Conservation (phyloP, 495 filamentous ascomycete species). For the Xylaria longipes region DNA sequence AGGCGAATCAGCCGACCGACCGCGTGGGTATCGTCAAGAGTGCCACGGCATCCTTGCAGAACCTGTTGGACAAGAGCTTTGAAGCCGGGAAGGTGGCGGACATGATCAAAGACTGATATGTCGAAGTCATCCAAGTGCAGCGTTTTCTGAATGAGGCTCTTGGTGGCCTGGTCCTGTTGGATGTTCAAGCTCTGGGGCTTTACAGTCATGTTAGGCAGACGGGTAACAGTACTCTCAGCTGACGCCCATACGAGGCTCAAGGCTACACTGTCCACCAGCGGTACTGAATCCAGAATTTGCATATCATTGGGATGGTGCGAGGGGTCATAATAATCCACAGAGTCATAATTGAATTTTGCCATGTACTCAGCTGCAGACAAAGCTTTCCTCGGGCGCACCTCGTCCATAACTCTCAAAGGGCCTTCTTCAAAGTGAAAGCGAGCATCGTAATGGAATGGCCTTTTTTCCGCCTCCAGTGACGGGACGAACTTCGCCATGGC, state of each 20-base stretch:
- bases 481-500: constrained; percentile 2
- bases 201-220: neutral
- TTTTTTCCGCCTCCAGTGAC: neutral
- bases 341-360: constrained; percentile 3
- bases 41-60: neutral
- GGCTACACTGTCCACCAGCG: neutral
- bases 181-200: no score
- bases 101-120: neutral
- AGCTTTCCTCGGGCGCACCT: neutral
- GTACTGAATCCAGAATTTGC: neutral
- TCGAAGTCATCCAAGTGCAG: neutral
- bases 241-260: neutral
- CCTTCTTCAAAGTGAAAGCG: neutral
- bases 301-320: neutral
- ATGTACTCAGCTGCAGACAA: constrained; percentile 20
- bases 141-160: neutral
- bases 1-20: neutral
- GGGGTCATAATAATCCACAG: neutral
- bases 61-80: neutral
- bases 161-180: neutral
- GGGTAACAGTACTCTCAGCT: neutral
- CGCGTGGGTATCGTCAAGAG: neutral
- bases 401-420: constrained; percentile 8
- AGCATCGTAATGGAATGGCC: neutral
- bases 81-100: neutral